Conservation (phyloP, 257 asterid genomes). For the Nicotiana noctiflora region DNA sequence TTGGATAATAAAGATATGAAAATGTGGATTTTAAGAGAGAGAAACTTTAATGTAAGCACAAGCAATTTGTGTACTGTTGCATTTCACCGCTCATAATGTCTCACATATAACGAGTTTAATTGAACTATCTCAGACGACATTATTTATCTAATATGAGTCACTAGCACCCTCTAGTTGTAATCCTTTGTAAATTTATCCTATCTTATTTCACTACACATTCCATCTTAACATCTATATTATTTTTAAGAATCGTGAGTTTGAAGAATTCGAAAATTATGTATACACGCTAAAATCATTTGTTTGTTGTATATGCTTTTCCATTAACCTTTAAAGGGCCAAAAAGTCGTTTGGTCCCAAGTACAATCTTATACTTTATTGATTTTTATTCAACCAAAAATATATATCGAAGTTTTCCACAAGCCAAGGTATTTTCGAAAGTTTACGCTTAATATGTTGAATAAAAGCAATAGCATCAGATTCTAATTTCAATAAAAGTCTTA, state of each 20-base stretch:
- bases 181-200: not conserved
- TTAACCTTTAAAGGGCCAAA: not conserved
- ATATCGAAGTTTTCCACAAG: not conserved
- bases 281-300: not conserved
- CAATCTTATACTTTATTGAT: not conserved
- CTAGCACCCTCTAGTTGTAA: not conserved
- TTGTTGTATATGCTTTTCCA: too few species aligned
- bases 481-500: not conserved
- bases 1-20: too few species aligned
- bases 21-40: too few species aligned
- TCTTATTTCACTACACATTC: not conserved
- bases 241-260: not conserved
- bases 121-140: not conserved
- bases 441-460: not conserved
- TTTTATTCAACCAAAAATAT: not conserved
- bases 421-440: not conserved
- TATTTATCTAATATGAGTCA: not conserved
- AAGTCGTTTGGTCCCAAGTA: too few species aligned
- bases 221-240: not conserved
- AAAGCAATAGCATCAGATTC: not conserved
- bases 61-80: too few species aligned
- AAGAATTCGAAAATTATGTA: not conserved
- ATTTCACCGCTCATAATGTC: too few species aligned
- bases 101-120: not conserved
- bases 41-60: too few species aligned